Conservation (phyloP, 345 rosid genomes). For the Eucalyptus leucophloia region DNA sequence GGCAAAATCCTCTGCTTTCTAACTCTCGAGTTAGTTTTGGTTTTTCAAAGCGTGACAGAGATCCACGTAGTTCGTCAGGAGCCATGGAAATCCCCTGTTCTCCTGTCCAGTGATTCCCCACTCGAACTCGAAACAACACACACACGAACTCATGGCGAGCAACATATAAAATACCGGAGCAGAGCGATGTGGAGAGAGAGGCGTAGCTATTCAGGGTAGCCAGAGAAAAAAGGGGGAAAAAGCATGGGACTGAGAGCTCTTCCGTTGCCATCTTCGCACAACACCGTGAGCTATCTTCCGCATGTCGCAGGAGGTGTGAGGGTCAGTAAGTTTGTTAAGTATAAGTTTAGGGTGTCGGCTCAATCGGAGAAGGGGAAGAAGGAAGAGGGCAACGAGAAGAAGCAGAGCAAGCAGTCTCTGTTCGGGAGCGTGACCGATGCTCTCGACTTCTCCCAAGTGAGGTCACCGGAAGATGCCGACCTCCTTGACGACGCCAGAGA, state of each 20-base stretch:
- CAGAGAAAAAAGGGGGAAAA: neutral
- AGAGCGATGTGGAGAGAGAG: neutral
- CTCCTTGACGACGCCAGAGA: slow-evolving; percentile 70
- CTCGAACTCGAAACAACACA: neutral
- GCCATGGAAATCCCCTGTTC: neutral
- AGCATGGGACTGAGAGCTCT: slow-evolving; percentile 28
- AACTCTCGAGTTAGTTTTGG: neutral
- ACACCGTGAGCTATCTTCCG: neutral
- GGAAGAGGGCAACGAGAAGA: slow-evolving; percentile 15
- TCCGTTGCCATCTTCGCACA: slow-evolving; percentile 14
- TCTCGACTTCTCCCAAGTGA: slow-evolving; percentile 71
- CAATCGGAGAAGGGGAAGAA: slow-evolving; percentile 18
- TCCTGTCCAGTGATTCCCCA: neutral
- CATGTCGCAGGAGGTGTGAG: neutral
- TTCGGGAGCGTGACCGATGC: slow-evolving; percentile 63
- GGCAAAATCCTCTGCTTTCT: neutral
- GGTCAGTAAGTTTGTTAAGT: neutral
- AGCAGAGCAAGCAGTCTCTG: slow-evolving; percentile 42
- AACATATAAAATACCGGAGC: neutral
- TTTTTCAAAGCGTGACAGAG: neutral
- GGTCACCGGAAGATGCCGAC: slow-evolving; percentile 68
- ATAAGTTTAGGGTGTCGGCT: slow-evolving; percentile 7
- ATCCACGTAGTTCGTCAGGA: neutral
- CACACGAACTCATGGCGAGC: neutral
- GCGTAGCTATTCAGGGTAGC: neutral